Evolutionary conservation across 1,284 basidiomycete species (phyloP).

Genomic region (Anthracocystis walkeri): DNA sequence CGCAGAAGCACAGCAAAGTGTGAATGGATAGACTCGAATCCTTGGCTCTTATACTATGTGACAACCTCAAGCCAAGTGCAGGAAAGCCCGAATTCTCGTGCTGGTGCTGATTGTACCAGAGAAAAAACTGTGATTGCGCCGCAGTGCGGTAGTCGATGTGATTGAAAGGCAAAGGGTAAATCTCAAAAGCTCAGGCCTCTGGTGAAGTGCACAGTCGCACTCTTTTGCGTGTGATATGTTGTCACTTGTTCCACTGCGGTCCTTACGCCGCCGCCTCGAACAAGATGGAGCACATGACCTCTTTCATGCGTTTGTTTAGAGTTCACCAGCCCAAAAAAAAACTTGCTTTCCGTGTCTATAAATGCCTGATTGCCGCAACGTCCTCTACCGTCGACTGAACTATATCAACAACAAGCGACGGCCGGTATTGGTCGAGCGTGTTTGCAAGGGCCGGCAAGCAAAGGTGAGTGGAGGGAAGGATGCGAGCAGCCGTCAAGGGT

Average conservation of each 20-base stretch:
- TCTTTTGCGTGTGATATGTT: constrained; percentile 12
- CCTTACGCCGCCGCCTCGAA: background rate
- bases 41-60: too few species aligned
- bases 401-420: background rate
- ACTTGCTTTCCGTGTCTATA: background rate
- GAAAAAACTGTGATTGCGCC: too few species aligned
- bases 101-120: too few species aligned
- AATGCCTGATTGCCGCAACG: too few species aligned
- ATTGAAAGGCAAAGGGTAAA: background rate
- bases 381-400: background rate
- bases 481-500: constrained; percentile 9
- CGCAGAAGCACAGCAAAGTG: too few species aligned
- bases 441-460: background rate
- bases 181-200: background rate
- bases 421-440: background rate
- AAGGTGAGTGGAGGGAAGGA: constrained; percentile 1
- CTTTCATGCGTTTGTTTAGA: background rate
- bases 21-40: too few species aligned
- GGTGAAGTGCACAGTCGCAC: background rate
- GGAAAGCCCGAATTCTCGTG: too few species aligned
- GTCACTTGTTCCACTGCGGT: constrained; percentile 3
- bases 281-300: constrained; percentile 5
- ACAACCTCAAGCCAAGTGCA: too few species aligned
- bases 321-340: too few species aligned
- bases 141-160: too few species aligned